Evolutionary conservation across 306 rosid genomes (phyloP), one percentile per base, ranked within the genome.

Genomic region (Prosopis cineraria): DNA sequence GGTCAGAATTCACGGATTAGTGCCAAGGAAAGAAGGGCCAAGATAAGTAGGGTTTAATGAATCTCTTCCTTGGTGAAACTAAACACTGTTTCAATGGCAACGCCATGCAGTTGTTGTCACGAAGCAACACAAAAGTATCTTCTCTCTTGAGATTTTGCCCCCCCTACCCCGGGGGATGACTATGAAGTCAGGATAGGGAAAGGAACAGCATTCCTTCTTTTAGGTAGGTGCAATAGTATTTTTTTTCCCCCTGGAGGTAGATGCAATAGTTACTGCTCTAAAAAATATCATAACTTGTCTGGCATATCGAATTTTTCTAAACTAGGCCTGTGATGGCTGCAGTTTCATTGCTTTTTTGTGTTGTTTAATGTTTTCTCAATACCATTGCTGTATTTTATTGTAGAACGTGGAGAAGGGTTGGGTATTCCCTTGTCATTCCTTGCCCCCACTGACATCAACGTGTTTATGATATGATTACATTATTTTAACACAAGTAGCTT

Each of bases 1-100:
- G 91, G 95, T 58, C 75, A 48, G 44, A 79, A 75, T 67, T 69
- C 98, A 25, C 71, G 48, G 70, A 90, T 86, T 81, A 86, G 94
- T 20, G 91, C 95, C 17, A 95, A 95, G 80, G 88, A 89, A 79
- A 89, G 92, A 82, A 80, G 98, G 64, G 72, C 93, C 20, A 95
- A 95, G 80, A 87, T 86, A 79, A 88, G 89, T 81, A 79, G 98
- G 60, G 72, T 55, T 44, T 81, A 56, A 83, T 67, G 66, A 55
- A 48, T 69, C 3, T 60, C 29, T 62, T 6, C 10, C 73, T 63
- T 56, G 8, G 20, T 33, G 71, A 44, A 2, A 39, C 17, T 47
- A 70, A 44, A 31, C 33, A 30, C 22, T 69, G 41, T 5, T 37
- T 8, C 60, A 44, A 16, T 25, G 55, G 66, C 37, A 56, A 73